phyloP scores from a whole-genome alignment of 176 grass and related monocot species.

The Zoysia japonica region DNA sequence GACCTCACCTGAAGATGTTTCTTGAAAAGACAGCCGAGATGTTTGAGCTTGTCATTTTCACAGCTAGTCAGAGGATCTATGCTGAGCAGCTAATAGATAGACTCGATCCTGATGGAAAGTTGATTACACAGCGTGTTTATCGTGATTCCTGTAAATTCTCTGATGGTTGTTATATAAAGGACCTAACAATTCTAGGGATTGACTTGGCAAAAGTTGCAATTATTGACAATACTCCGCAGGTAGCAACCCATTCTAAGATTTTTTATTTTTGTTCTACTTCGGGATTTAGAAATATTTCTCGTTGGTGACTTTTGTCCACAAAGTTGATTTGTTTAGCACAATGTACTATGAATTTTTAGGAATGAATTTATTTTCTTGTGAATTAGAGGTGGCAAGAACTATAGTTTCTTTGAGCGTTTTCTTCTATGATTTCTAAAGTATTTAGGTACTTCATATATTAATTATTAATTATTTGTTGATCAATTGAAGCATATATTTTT shows the following conservation, averaged over 20 bases:
- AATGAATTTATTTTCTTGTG: conserved; percentile 17
- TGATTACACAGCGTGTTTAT: conserved; percentile 76
- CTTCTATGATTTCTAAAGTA: not conserved
- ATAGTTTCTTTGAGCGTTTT: not conserved
- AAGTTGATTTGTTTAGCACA: not conserved
- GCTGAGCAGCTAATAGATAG: conserved; percentile 86
- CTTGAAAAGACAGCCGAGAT: conserved; percentile 78
- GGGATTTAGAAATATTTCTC: not conserved
- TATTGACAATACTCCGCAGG: conserved; percentile 97
- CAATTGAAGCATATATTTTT: conserved; percentile 11
- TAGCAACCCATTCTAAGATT: conserved; percentile 40
- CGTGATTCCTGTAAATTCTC: conserved; percentile 92
- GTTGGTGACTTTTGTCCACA: conserved; percentile 6
- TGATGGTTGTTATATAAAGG: conserved; percentile 91
- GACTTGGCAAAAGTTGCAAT: conserved; percentile 90
- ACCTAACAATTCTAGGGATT: conserved; percentile 78
- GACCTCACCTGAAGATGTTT: conserved; percentile 85
- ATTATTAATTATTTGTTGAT: not conserved
- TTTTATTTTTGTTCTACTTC: conserved; percentile 8
- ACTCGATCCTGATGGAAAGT: conserved; percentile 78
- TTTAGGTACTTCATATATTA: not conserved
- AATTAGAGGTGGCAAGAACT: not conserved
- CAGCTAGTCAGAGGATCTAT: conserved; percentile 93
- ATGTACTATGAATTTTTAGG: not conserved
- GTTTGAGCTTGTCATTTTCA: conserved; percentile 97